phyloP scores from a whole-genome alignment of 1,284 basidiomycete species.

The Leccinum pachyderme region DNA sequence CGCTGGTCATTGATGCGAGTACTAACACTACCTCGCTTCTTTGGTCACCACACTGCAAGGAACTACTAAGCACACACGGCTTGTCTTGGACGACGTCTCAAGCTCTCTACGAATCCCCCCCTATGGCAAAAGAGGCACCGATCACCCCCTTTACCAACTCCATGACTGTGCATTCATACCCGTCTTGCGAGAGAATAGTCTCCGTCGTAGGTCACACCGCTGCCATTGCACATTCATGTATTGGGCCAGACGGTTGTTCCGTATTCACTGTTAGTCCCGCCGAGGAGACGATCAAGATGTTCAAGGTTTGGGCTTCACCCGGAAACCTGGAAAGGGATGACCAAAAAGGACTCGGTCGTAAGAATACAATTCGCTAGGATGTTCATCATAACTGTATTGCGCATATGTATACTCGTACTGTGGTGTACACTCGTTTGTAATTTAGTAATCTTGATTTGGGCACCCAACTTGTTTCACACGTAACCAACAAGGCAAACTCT shows the following conservation, averaged over 20 bases:
- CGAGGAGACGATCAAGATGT: slow-evolving; percentile 39
- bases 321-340: slow-evolving; percentile 18
- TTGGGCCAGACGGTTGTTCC: slow-evolving; percentile 36
- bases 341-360: slow-evolving; percentile 24
- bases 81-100: slow-evolving; percentile 36
- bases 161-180: slow-evolving; percentile 56
- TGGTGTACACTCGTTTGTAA: slow-evolving; percentile 9
- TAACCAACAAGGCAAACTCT: neutral
- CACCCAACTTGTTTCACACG: neutral
- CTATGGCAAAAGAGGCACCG: slow-evolving; percentile 23
- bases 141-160: slow-evolving; percentile 39
- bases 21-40: slow-evolving; percentile 78
- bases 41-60: slow-evolving; percentile 85
- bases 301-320: slow-evolving; percentile 34
- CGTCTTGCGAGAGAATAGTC: slow-evolving; percentile 40
- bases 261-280: slow-evolving; percentile 43
- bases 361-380: slow-evolving; percentile 28
- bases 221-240: slow-evolving; percentile 34
- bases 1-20: slow-evolving; percentile 44
- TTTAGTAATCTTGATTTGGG: neutral
- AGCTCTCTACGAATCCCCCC: slow-evolving; percentile 15
- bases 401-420: slow-evolving; percentile 1
- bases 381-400: neutral
- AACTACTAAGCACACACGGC: slow-evolving; percentile 86
- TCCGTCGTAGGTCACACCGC: slow-evolving; percentile 33